Evolutionary conservation across 2,329 filamentous ascomycete genomes (phyloP).

Genomic region (Berkeleyomyces basicola): DNA sequence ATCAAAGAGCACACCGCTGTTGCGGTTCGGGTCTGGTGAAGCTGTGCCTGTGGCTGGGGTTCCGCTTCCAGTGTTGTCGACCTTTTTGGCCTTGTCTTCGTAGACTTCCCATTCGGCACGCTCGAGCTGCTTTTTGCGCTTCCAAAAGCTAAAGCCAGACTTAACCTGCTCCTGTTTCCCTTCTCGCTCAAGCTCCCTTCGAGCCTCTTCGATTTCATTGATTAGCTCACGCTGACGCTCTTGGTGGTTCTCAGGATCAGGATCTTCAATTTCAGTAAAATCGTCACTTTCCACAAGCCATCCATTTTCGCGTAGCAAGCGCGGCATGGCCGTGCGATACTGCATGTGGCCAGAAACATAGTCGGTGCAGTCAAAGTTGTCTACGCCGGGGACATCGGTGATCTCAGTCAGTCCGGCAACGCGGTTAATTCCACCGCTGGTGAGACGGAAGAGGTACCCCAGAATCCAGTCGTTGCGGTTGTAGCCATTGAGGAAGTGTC

Average conservation of each 20-base stretch:
- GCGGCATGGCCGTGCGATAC: constrained; percentile 84
- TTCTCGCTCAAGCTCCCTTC: constrained; percentile 69
- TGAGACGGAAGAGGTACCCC: constrained; percentile 87
- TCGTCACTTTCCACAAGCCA: constrained; percentile 88
- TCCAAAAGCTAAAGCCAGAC: constrained; percentile 56
- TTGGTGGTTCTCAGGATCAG: constrained; percentile 83
- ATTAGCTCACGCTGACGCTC: constrained; percentile 83
- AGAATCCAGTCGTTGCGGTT: constrained; percentile 95
- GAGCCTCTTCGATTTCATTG: constrained; percentile 88
- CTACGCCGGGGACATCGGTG: constrained; percentile 59
- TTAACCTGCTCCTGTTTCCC: constrained; percentile 35
- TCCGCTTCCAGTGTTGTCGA: constrained; percentile 11
- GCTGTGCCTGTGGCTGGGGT: constrained; percentile 22
- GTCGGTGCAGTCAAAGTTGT: constrained; percentile 79
- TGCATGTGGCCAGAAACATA: constrained; percentile 89
- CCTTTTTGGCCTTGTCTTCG: constrained; percentile 44
- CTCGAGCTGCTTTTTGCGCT: constrained; percentile 60
- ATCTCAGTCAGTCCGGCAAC: constrained; percentile 72
- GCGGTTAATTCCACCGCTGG: constrained; percentile 75
- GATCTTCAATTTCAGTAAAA: constrained; percentile 92
- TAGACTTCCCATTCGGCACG: constrained; percentile 93
- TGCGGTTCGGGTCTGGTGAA: constrained; percentile 27
- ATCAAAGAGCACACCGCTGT: constrained; percentile 67
- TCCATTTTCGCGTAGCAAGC: constrained; percentile 68
- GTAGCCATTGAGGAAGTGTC: constrained; percentile 90